These are phyloP conservation scores for Pseudozyma sp. DNA, from an alignment of 1,284 basidiomycete genomes.

Conservation along the genomic window DNA sequence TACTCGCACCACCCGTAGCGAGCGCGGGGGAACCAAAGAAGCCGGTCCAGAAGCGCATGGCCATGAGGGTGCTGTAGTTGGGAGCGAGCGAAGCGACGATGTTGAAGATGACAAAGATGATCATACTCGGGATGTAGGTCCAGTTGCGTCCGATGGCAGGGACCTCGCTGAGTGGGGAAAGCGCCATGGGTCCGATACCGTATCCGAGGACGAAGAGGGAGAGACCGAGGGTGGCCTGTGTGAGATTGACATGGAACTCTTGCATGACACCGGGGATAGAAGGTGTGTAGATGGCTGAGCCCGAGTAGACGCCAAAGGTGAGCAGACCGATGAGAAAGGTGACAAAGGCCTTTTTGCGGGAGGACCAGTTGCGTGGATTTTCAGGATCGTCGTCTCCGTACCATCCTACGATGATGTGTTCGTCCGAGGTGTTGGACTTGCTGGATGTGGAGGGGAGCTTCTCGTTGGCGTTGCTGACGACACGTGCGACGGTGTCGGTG, in stretches of 20 bases:
- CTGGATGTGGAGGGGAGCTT: neutral
- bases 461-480: neutral
- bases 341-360: conserved; percentile 40
- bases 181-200: conserved; percentile 54
- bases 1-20: conserved; percentile 50
- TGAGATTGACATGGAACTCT: conserved; percentile 75
- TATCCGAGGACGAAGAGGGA: conserved; percentile 75
- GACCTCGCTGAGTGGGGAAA: conserved; percentile 74
- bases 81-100: conserved; percentile 52
- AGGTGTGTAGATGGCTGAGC: conserved; percentile 45
- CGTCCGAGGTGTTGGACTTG: conserved; percentile 1
- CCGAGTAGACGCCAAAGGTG: conserved; percentile 49
- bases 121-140: conserved; percentile 51
- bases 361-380: conserved; percentile 52
- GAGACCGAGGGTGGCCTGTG: conserved; percentile 79
- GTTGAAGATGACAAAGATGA: conserved; percentile 41
- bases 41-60: conserved; percentile 62
- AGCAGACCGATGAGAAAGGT: conserved; percentile 33
- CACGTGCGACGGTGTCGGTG: too few relatives aligned
- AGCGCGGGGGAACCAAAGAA: conserved; percentile 63
- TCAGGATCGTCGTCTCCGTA: conserved; percentile 50
- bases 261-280: conserved; percentile 68
- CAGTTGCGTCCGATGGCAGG: conserved; percentile 70
- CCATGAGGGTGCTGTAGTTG: conserved; percentile 62
- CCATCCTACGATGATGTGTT: conserved; percentile 69